These are phyloP conservation scores for Colletotrichum spaethianum DNA, from an alignment of 2,329 filamentous ascomycete genomes.

Conservation along the genomic window DNA sequence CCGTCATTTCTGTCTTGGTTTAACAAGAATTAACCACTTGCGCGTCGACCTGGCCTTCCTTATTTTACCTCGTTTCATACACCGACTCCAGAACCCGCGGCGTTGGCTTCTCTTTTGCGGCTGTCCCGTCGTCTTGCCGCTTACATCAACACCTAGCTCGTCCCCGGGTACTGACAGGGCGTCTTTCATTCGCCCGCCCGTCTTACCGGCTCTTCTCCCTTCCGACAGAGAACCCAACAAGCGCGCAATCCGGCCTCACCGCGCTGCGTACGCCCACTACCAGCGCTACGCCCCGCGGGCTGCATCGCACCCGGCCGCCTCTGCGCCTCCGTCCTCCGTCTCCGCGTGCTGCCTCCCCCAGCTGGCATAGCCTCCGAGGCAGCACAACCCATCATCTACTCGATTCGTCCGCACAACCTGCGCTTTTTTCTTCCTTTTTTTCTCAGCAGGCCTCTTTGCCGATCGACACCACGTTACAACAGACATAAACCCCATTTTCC, in stretches of 20 bases:
- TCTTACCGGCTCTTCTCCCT: slow-evolving; percentile 10
- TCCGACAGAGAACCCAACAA: slow-evolving; percentile 18
- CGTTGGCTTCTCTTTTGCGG: background rate
- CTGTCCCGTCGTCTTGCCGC: background rate
- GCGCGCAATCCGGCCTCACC: slow-evolving; percentile 22
- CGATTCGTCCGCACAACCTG: background rate
- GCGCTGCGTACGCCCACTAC: slow-evolving; percentile 21
- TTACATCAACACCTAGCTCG: background rate
- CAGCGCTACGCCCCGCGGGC: slow-evolving; percentile 29
- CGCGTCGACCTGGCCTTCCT: background rate
- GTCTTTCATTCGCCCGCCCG: background rate
- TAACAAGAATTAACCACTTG: background rate
- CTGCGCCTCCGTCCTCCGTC: slow-evolving; percentile 30
- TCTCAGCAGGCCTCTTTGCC: too few relatives aligned
- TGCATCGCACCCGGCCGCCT: slow-evolving; percentile 9
- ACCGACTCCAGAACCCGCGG: background rate
- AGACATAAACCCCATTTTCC: background rate
- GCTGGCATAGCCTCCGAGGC: slow-evolving; percentile 24
- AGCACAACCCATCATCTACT: slow-evolving; percentile 1
- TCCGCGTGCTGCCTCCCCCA: background rate
- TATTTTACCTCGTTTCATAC: background rate
- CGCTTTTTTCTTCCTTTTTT: background rate
- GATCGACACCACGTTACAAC: background rate
- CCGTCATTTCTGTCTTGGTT: background rate
- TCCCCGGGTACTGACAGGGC: background rate